Evolutionary conservation across 495 filamentous ascomycete species (phyloP), one percentile per base, ranked within the genome.

Genomic region (Penicillium daleae): DNA sequence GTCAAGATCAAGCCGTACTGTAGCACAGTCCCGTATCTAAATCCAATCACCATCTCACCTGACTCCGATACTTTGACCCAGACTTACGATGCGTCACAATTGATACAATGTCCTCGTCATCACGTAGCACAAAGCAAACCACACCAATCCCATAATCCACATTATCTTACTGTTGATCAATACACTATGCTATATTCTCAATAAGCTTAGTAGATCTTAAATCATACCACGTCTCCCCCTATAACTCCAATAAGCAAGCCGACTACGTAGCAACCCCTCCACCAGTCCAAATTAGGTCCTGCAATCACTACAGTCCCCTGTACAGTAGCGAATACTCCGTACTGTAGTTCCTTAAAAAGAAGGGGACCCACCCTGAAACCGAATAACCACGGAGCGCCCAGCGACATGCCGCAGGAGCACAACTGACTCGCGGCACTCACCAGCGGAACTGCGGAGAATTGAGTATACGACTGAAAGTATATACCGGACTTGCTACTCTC

Each of bases 241-340:
- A 21, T 19, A 10, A 22, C 3, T 6, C 13, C 12, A 17, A 32
- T 40, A 60, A 48, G 57, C 57, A 60, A 60, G 57, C 48, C 17
- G 33, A 60, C 22, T 39, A 60, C 57, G 57, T 53, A 31, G 12
- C n/a, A 4, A 13, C 17, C n/a, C 35, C 9, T 32, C 49, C 26
- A 48, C 29, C 21, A 51, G 35, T 31, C 22, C 44, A 8, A 42
- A 54, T 32, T 0, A 32, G 4, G 27, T 7, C n/a, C 4, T 19
- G n/a, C n/a, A n/a, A n/a, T n/a, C n/a, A n/a, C n/a, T n/a, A n/a
- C n/a, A n/a, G n/a, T n/a, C n/a, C n/a, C n/a, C n/a, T n/a, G n/a
- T n/a, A n/a, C n/a, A n/a, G n/a, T n/a, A n/a, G n/a, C n/a, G n/a
- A n/a, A n/a, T n/a, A n/a, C n/a, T n/a, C n/a, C n/a, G n/a, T n/a